Evolutionary conservation across 176 grass and related monocot species (phyloP), one percentile per base, ranked within the genome.

Genomic region (Phoenix roebelenii): DNA sequence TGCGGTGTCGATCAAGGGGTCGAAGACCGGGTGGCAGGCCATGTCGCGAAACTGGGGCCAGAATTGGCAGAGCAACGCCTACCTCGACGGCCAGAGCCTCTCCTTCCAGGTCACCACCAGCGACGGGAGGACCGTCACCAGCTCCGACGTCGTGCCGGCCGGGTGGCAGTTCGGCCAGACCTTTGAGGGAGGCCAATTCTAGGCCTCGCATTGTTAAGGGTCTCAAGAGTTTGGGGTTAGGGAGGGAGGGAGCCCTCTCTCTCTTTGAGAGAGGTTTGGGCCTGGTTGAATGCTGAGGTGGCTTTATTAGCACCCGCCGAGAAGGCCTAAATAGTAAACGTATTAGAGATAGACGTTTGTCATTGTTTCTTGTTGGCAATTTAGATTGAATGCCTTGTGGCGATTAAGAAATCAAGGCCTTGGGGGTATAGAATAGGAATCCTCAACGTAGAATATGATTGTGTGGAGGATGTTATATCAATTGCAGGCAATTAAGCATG

Each of bases 21-120:
- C 73, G 1, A 26, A 3, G 18, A 77, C 85, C 16, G 80, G 56
- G 14, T 79, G 73, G 85, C 72, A 80, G 65, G 25, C 76, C 30
- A 85, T 95, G 89, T 72, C 57, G 16, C 83, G 82, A 55, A 95
- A 89, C 65, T 95, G 79, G 89, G 82, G 89, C 50, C 78, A 83
- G 23, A 95, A 95, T 66, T 95, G 89, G 89, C 89, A 95, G 61
- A 80, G 81, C 61, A 76, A 83, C 18, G 74, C 76, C 2, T 69
- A 57, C 29, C 83, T 91, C 30, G 59, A 62, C 48, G 85, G 82
- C 0, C 83, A 96, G 73, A 71, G 61, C 75, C 83, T 96, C 5
- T 87, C 87, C 25, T 96, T 96, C 75, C 55, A 67, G 69, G 83
- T 90, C 51, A 85, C 86, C 15, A 58, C 74, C 65, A 82, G 77